Evolutionary conservation across 441 rosid species (phyloP), one percentile per base, ranked within the genome.

Genomic region (Capsella rubella): DNA sequence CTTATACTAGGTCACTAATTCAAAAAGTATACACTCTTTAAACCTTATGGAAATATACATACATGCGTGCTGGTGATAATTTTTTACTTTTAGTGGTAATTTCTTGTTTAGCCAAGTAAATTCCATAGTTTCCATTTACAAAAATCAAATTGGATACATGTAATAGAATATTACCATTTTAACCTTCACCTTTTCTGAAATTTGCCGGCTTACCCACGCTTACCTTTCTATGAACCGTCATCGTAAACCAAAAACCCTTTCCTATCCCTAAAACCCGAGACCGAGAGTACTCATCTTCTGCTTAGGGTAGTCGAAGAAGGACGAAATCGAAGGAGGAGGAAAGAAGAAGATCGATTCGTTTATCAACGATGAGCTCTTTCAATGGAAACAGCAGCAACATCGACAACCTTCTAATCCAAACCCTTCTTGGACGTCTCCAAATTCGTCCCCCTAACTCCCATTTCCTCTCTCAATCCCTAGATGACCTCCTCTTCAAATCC

Each of bases 371-470:
- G 98, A 86, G 84, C 73, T 91, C 96, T 63, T 87, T 87, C 87
- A 73, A 77, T 74, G 84, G 73, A 76, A 79, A 80, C 74, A 45
- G 82, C 74, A 45, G 82, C 75, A 85, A 82, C 64, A 84, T 88
- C 65, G 95, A 95, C 81, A 88, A 80, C 42, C 91, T 88, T 67
- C 72, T 92, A 8, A 84, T 92, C 80, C 96, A 86, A 80, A 83
- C 90, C 78, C 81, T 95, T 31, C 83, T 94, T 80, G 92, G 90
- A 45, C 90, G 94, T 53, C 97, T 95, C 79, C 97, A 92, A 72
- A 84, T 89, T 73, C 85, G 84, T 54, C 87, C 87, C 3, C 86
- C 87, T 7, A 57, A 64, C 76, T 68, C 77, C 72, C 75, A 86
- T 39, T 72, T 82, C 46, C 81, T 84, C 77, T 71, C 90, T 37